These are phyloP conservation scores for Hibiscus tridactylites DNA, from an alignment of 345 rosid species.

Conservation along the genomic window DNA sequence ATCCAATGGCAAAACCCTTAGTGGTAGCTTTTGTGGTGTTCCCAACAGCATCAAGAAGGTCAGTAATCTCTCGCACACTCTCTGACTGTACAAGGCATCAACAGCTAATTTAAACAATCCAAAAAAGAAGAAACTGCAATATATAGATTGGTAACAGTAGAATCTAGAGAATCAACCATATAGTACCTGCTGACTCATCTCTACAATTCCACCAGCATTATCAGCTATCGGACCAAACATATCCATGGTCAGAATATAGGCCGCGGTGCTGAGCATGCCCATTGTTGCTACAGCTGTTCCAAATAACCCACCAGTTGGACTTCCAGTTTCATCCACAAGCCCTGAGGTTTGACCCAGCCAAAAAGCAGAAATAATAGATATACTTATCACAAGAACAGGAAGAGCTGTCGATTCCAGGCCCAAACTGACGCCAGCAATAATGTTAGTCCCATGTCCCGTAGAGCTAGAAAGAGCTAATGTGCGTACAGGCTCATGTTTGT, in stretches of 20 bases:
- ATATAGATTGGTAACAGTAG: not conserved
- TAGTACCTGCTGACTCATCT: conserved; percentile 98
- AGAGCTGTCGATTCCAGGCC: conserved; percentile 97
- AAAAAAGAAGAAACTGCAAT: conserved; percentile 1
- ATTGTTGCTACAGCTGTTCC: conserved; percentile 99
- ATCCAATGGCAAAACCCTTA: conserved; percentile 98
- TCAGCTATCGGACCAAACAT: conserved; percentile 99
- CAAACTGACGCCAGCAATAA: conserved; percentile 96
- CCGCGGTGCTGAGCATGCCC: conserved; percentile 99
- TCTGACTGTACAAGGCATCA: conserved; percentile 50
- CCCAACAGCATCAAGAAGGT: conserved; percentile 97
- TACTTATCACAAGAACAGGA: conserved; percentile 87
- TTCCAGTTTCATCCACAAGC: conserved; percentile 79
- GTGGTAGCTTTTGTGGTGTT: conserved; percentile 99
- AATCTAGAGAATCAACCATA: not conserved
- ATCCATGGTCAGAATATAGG: conserved; percentile 98
- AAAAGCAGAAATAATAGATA: conserved; percentile 69
- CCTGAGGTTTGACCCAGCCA: conserved; percentile 96
- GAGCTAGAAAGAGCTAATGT: conserved; percentile 89
- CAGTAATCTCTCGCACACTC: conserved; percentile 96
- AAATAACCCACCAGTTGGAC: conserved; percentile 87
- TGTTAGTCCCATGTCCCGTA: conserved; percentile 97
- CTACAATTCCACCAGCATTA: conserved; percentile 99
- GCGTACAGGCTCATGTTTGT: conserved; percentile 95
- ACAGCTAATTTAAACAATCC: not conserved